Evolutionary conservation across 2,329 filamentous ascomycete species (phyloP).

Genomic region (Zopfia rhizophila): DNA sequence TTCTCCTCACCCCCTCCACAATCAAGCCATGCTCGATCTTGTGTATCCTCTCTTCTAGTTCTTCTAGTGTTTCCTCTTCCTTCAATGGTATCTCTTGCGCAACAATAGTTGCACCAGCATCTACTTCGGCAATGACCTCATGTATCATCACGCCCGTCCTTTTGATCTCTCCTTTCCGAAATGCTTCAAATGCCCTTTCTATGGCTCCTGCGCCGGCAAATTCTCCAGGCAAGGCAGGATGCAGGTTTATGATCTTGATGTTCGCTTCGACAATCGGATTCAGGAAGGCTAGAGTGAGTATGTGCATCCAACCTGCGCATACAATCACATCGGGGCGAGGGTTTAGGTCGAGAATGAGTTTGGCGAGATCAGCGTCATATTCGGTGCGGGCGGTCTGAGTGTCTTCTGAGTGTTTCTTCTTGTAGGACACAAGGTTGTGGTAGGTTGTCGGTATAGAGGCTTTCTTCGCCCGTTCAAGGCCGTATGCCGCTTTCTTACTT

Average conservation of each 20-base stretch:
- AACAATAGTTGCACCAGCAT: constrained; percentile 79
- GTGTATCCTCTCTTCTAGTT: constrained; percentile 79
- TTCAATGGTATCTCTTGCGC: constrained; percentile 73
- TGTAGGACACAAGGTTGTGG: constrained; percentile 83
- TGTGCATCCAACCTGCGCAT: constrained; percentile 87
- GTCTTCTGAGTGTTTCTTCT: constrained; percentile 70
- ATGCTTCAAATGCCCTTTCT: constrained; percentile 79
- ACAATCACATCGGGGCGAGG: constrained; percentile 76
- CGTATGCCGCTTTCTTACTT: constrained; percentile 71
- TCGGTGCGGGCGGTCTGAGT: constrained; percentile 66
- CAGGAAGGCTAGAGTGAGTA: constrained; percentile 76
- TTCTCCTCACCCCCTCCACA: constrained; percentile 73
- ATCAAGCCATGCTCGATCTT: constrained; percentile 80
- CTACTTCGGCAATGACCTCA: constrained; percentile 79
- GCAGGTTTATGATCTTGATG: constrained; percentile 82
- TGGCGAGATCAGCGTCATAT: constrained; percentile 81
- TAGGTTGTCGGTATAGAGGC: constrained; percentile 77
- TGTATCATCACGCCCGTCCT: constrained; percentile 89
- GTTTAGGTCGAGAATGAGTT: constrained; percentile 69
- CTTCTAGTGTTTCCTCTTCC: constrained; percentile 66
- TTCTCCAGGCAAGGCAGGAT: constrained; percentile 77
- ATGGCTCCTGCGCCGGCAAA: constrained; percentile 85
- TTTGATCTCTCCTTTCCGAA: constrained; percentile 72
- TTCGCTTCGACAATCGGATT: constrained; percentile 70
- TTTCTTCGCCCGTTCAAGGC: constrained; percentile 68